Percentiles rank a stretch among this genome's conserved stretches.
These are phyloP conservation scores for Turritis glabra DNA, from an alignment of 345 rosid genomes.

Conservation along the genomic window DNA sequence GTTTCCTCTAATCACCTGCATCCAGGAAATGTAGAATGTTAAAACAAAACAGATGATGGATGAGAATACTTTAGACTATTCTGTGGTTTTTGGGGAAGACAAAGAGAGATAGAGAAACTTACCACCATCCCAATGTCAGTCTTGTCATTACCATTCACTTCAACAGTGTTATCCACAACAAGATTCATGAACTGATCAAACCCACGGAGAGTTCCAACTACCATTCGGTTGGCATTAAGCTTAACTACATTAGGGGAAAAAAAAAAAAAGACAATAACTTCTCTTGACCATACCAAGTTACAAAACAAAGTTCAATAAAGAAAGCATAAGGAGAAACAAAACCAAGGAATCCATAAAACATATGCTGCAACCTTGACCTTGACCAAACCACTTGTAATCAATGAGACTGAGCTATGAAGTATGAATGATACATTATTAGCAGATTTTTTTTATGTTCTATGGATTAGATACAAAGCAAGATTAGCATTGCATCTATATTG, in stretches of 20 bases:
- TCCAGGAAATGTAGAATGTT: background rate
- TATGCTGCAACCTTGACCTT: background rate
- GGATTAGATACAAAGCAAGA: background rate
- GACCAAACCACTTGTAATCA: background rate
- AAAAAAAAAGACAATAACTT: background rate
- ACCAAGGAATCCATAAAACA: background rate
- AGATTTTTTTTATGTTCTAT: background rate
- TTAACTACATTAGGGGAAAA: background rate
- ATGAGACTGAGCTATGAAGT: background rate
- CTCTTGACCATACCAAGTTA: constrained; percentile 2
- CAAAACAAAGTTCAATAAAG: background rate
- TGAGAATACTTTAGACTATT: background rate
- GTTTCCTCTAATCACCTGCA: constrained; percentile 72
- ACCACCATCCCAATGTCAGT: constrained; percentile 84
- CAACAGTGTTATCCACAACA: constrained; percentile 72
- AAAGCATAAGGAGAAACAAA: background rate
- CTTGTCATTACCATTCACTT: constrained; percentile 59
- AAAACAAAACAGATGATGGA: background rate
- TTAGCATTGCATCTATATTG: background rate
- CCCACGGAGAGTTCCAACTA: constrained; percentile 80
- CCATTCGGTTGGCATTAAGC: constrained; percentile 62
- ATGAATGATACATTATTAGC: background rate
- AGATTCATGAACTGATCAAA: constrained; percentile 84
- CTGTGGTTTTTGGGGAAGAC: background rate
- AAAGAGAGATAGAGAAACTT: constrained; percentile 25